Evolutionary conservation across 2,329 filamentous ascomycete species (phyloP).

Genomic region (Alternaria burnsii): DNA sequence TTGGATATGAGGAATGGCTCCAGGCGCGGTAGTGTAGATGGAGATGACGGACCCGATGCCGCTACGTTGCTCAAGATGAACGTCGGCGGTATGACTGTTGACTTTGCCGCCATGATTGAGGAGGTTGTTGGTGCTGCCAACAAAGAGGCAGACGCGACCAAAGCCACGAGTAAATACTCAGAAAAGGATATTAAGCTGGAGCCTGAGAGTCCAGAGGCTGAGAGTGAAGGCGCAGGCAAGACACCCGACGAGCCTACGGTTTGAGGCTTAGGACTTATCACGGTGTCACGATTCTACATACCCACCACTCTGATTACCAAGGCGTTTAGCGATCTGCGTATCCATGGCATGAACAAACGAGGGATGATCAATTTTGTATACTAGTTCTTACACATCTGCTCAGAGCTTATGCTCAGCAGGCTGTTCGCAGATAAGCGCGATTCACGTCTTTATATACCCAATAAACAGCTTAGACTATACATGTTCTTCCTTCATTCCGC

Average conservation of each 20-base stretch:
- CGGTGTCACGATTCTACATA: constrained; percentile 4
- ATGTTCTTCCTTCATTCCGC: not conserved
- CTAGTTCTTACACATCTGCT: not conserved
- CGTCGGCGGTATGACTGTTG: constrained; percentile 40
- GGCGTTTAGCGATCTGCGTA: constrained; percentile 11
- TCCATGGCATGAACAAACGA: constrained; percentile 10
- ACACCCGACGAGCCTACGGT: constrained; percentile 25
- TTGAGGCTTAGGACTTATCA: not conserved
- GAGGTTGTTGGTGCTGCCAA: constrained; percentile 40
- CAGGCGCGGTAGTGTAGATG: constrained; percentile 14
- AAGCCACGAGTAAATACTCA: not conserved
- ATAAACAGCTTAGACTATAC: not conserved
- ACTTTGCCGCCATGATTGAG: constrained; percentile 50
- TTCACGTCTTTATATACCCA: not conserved
- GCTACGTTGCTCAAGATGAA: constrained; percentile 36
- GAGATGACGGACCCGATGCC: constrained; percentile 18
- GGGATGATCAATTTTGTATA: constrained; percentile 6
- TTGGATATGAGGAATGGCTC: constrained; percentile 23
- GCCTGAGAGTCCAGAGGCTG: constrained; percentile 16
- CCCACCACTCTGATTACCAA: not conserved
- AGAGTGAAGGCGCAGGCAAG: constrained; percentile 19
- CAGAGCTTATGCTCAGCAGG: not conserved
- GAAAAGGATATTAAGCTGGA: constrained; percentile 9
- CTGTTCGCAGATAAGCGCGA: not conserved
- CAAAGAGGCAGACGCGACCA: constrained; percentile 20